Conservation (phyloP, 176 grass and related monocot genomes). For the Musa schizocarpa region DNA sequence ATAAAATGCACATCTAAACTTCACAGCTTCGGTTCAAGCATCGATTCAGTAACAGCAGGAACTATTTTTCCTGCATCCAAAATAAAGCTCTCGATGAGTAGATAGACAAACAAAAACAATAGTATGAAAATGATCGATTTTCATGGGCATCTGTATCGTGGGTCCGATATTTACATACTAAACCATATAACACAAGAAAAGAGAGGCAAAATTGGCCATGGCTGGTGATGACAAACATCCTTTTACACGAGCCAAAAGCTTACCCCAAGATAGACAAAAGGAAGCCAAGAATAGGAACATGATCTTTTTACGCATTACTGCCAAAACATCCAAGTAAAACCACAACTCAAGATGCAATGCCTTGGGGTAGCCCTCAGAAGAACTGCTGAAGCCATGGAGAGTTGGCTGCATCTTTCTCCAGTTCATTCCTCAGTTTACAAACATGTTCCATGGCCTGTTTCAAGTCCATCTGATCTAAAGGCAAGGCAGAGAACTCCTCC, state of each 20-base stretch:
- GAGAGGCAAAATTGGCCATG: too few relatives aligned
- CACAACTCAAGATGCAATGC: not conserved
- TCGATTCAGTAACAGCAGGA: too few relatives aligned
- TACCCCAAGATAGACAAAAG: not conserved
- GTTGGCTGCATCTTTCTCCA: slow-evolving; percentile 53
- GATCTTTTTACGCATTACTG: not conserved
- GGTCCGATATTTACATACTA: too few relatives aligned
- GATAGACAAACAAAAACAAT: too few relatives aligned
- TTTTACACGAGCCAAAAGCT: not conserved
- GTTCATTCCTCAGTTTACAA: slow-evolving; percentile 39
- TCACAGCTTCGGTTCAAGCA: too few relatives aligned
- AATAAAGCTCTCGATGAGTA: too few relatives aligned
- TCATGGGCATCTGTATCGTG: too few relatives aligned
- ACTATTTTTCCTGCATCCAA: too few relatives aligned
- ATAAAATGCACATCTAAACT: too few relatives aligned
- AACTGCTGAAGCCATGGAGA: slow-evolving; percentile 93
- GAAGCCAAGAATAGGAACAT: not conserved
- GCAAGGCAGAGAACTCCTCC: slow-evolving; percentile 52
- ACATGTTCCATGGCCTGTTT: slow-evolving; percentile 35
- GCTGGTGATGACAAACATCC: too few relatives aligned
- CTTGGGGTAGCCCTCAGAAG: slow-evolving; percentile 26
- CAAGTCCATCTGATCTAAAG: slow-evolving; percentile 53
- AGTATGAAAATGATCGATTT: too few relatives aligned
- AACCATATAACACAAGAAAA: too few relatives aligned
- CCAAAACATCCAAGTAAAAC: not conserved